Evolutionary conservation across 2,329 filamentous ascomycete species (phyloP), one percentile per base, ranked within the genome.

Genomic region (Hymenoscyphus fraxineus): DNA sequence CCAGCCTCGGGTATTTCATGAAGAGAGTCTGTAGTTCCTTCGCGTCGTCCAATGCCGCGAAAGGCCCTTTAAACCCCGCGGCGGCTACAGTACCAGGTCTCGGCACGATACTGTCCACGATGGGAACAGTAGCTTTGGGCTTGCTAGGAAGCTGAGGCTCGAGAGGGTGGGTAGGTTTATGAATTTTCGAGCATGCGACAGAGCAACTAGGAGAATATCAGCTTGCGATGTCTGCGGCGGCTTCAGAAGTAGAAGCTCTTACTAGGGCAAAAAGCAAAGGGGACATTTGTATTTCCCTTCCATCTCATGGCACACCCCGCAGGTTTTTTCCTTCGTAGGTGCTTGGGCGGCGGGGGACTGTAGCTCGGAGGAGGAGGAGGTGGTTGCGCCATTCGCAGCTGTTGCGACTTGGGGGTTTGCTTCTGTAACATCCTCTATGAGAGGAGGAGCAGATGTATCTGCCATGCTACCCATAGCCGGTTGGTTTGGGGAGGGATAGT

Each of bases 221-320:
- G 66, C 38, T 41, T 47, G 47, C 32, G 47, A 51, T 54, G 12
- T 58, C 13, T 57, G 19, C 9, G 32, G 3, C 39, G 9, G 31
- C 35, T 31, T 31, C 9, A 57, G 19, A 54, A 6, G 39, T 5
- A 57, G 19, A 54, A 6, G 39, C 67, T 76, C 85, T 72, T 77
- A 88, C 86, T 86, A 88, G 66, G 82, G 81, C 27, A 83, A 70
- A 58, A 79, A 76, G 73, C 86, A 89, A 35, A 80, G 80, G n/a
- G 83, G 79, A 67, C 86, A 89, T 70, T 87, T 88, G 75, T 89
- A 89, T 73, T 86, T 88, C 38, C 79, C 79, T 22, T 80, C 77
- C 4, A 79, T 79, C 40, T 74, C 71, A 35, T 81, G 73, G 73
- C 86, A 89, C 39, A 87, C 77, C 5, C 80, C 80, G 69, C 86